Conservation (phyloP, 164 flowering plant species). For the Nelumbo lutea region DNA sequence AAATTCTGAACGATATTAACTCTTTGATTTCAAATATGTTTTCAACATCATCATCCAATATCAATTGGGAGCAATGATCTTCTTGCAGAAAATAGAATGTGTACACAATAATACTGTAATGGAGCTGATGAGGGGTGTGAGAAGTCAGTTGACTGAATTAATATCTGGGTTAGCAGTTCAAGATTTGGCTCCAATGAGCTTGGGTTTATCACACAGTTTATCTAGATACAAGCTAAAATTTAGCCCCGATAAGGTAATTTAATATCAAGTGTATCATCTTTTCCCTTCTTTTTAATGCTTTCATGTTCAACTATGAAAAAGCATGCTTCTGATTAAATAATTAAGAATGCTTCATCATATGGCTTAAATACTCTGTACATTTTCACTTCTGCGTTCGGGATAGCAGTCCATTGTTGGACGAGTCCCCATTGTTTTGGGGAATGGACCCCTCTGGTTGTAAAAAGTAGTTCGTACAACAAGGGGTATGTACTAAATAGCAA, state of each 20-base stretch:
- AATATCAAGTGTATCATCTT: not conserved
- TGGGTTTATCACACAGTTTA: constrained; percentile 88
- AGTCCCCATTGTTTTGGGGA: no score
- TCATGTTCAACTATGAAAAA: not conserved
- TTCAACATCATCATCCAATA: not conserved
- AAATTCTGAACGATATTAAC: not conserved
- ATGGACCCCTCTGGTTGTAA: no score
- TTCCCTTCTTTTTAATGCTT: not conserved
- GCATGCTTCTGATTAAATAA: not conserved
- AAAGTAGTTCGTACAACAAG: no score
- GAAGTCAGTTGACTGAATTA: constrained; percentile 82
- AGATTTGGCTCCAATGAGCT: constrained; percentile 94
- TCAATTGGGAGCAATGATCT: not conserved
- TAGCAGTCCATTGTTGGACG: no score
- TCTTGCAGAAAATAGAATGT: constrained; percentile 63
- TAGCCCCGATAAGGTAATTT: constrained; percentile 84
- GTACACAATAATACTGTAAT: constrained; percentile 75
- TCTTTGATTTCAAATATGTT: not conserved
- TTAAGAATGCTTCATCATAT: not conserved
- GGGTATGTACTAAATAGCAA: no score
- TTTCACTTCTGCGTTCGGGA: no score
- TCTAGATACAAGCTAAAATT: constrained; percentile 94
- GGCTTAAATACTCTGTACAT: not conserved
- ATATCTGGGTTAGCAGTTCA: constrained; percentile 77
- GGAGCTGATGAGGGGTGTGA: constrained; percentile 94